phyloP scores from a whole-genome alignment of 208 protist species.

The Leishmania tropica region DNA sequence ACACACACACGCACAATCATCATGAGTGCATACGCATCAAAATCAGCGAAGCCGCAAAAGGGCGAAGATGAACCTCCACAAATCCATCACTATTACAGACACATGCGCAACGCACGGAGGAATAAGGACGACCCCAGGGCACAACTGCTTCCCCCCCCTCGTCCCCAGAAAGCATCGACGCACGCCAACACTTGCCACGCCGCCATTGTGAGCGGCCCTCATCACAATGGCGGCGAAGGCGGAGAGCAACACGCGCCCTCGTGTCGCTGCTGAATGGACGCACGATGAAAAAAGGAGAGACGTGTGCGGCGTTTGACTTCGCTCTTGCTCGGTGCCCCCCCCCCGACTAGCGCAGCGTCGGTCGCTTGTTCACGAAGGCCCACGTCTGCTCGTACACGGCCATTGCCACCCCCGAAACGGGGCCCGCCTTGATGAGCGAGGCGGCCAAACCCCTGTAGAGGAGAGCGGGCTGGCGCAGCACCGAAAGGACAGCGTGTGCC shows the following conservation, averaged over 20 bases:
- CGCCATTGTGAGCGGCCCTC: no score
- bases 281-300: neutral
- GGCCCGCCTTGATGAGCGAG: conserved; percentile 75
- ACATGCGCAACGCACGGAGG: neutral
- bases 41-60: no score
- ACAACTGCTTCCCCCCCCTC: neutral
- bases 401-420: conserved; percentile 79
- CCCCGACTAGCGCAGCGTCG: neutral
- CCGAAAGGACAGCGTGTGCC: conserved; percentile 19
- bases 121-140: neutral
- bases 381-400: conserved; percentile 64
- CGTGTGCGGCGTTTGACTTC: neutral
- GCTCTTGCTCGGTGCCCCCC: neutral
- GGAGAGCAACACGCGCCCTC: no score
- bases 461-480: conserved; percentile 24
- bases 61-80: neutral
- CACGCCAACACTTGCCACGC: neutral
- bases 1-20: neutral
- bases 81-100: neutral
- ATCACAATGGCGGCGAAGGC: no score
- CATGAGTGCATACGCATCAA: neutral
- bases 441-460: conserved; percentile 77
- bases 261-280: neutral
- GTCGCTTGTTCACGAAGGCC: conserved; percentile 14
- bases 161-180: neutral